phyloP scores from a whole-genome alignment of 139 green algal species.

The Closterium sp. region DNA sequence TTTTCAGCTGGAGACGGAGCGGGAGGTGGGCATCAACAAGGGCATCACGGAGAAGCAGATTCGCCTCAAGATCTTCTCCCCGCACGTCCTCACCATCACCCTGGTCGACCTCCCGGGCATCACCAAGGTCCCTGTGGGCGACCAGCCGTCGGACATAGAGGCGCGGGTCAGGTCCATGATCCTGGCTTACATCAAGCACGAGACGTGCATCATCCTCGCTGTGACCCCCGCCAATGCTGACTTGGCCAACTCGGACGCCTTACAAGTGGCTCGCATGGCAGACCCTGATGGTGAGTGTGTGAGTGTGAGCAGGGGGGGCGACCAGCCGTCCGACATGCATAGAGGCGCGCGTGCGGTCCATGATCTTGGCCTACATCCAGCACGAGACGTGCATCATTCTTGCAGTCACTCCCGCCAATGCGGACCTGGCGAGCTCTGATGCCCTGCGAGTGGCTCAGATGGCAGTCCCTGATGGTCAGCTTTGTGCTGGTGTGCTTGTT shows the following conservation, averaged over 20 bases:
- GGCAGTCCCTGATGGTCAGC: constrained; percentile 72
- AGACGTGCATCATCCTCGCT: constrained; percentile 87
- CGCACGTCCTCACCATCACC: constrained; percentile 93
- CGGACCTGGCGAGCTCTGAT: constrained; percentile 92
- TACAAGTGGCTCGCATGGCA: constrained; percentile 84
- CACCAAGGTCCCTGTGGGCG: constrained; percentile 87
- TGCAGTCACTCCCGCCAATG: constrained; percentile 93
- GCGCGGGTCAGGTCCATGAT: constrained; percentile 80
- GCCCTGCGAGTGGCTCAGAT: constrained; percentile 86
- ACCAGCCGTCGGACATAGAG: constrained; percentile 96
- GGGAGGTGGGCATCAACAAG: constrained; percentile 81
- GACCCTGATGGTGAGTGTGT: constrained; percentile 63
- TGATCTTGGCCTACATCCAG: constrained; percentile 87
- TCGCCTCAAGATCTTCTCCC: constrained; percentile 87
- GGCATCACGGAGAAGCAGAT: constrained; percentile 94
- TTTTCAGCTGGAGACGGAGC: constrained; percentile 87
- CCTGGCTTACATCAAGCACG: constrained; percentile 82
- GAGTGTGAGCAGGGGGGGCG: constrained; percentile 55
- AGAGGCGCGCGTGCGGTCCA: constrained; percentile 72
- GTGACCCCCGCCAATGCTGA: constrained; percentile 95
- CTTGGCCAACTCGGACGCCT: constrained; percentile 88
- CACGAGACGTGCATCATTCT: constrained; percentile 85
- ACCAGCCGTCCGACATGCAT: constrained; percentile 96
- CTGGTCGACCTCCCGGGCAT: constrained; percentile 97
- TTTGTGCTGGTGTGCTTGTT: constrained; percentile 57